phyloP scores from a whole-genome alignment of 306 rosid genomes.

The Hippophae gyantsensis region DNA sequence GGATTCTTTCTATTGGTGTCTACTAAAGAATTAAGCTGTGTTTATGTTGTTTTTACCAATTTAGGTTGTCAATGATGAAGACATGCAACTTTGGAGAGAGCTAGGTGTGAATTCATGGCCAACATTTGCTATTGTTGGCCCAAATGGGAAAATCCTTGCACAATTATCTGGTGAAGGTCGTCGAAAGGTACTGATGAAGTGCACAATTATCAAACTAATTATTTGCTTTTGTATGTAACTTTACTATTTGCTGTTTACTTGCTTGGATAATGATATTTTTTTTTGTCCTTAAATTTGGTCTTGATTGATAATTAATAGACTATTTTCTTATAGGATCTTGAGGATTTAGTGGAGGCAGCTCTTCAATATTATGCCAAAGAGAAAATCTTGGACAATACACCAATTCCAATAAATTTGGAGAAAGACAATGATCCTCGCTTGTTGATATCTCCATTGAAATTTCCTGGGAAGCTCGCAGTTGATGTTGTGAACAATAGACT shows the following conservation, averaged over 20 bases:
- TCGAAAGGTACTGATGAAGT: slow-evolving; percentile 53
- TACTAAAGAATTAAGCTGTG: not conserved
- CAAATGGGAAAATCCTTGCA: slow-evolving; percentile 79
- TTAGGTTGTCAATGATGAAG: slow-evolving; percentile 95
- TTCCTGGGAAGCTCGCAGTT: slow-evolving; percentile 89
- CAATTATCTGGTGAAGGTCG: slow-evolving; percentile 90
- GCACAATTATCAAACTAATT: not conserved
- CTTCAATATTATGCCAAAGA: slow-evolving; percentile 68
- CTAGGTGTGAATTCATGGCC: slow-evolving; percentile 96
- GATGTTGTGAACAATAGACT: slow-evolving; percentile 85
- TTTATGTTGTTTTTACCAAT: not conserved
- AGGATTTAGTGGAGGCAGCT: slow-evolving; percentile 89
- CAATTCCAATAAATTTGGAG: slow-evolving; percentile 64
- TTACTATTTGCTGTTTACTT: no score
- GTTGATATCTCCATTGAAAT: slow-evolving; percentile 74
- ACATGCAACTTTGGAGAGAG: slow-evolving; percentile 84
- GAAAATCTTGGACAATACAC: slow-evolving; percentile 56
- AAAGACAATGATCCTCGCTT: slow-evolving; percentile 86
- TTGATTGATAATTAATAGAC: not conserved
- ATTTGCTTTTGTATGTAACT: no score
- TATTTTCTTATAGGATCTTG: slow-evolving; percentile 60
- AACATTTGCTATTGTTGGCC: slow-evolving; percentile 80
- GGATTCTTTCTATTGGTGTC: not conserved
- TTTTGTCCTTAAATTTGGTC: not conserved
- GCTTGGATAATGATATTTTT: not conserved